phyloP scores from a whole-genome alignment of 2,329 filamentous ascomycete species.

The Plectosphaerella sp. region DNA sequence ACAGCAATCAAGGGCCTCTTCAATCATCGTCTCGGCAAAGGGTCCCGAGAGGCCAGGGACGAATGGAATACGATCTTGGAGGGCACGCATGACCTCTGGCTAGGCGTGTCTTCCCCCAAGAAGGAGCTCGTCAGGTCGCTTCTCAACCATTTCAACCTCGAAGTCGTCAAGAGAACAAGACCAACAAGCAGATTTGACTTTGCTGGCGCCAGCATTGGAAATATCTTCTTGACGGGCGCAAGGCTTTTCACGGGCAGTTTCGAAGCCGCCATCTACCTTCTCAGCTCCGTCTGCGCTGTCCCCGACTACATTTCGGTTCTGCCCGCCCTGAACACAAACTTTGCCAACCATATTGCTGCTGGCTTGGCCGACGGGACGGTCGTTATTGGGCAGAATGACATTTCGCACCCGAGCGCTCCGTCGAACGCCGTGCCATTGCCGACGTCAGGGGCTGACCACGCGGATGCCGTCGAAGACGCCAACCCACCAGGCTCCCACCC shows the following conservation, averaged over 20 bases:
- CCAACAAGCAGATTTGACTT: conserved; percentile 75
- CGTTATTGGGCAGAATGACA: conserved; percentile 90
- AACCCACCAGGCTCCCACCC: conserved; percentile 79
- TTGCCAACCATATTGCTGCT: conserved; percentile 90
- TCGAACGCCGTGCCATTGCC: conserved; percentile 35
- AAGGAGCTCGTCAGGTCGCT: conserved; percentile 73
- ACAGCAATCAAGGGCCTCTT: conserved; percentile 77
- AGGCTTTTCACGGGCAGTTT: conserved; percentile 89
- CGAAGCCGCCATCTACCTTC: conserved; percentile 85
- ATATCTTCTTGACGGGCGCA: conserved; percentile 78
- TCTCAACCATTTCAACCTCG: conserved; percentile 71
- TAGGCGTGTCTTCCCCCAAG: conserved; percentile 63
- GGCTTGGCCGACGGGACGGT: conserved; percentile 69
- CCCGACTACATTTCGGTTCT: conserved; percentile 73
- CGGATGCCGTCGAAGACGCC: conserved; percentile 71
- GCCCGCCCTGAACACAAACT: conserved; percentile 86
- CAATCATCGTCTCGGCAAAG: conserved; percentile 74
- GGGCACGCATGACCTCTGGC: conserved; percentile 74
- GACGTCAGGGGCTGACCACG: conserved; percentile 28
- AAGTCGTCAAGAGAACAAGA: conserved; percentile 72
- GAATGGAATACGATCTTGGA: conserved; percentile 93
- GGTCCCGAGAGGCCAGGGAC: conserved; percentile 52
- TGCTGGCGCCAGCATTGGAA: conserved; percentile 70
- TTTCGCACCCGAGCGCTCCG: conserved; percentile 74
- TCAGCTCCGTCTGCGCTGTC: conserved; percentile 83